Evolutionary conservation across 2,329 filamentous ascomycete species (phyloP), one percentile per base, ranked within the genome.

Genomic region (Colletotrichum gigasporum): DNA sequence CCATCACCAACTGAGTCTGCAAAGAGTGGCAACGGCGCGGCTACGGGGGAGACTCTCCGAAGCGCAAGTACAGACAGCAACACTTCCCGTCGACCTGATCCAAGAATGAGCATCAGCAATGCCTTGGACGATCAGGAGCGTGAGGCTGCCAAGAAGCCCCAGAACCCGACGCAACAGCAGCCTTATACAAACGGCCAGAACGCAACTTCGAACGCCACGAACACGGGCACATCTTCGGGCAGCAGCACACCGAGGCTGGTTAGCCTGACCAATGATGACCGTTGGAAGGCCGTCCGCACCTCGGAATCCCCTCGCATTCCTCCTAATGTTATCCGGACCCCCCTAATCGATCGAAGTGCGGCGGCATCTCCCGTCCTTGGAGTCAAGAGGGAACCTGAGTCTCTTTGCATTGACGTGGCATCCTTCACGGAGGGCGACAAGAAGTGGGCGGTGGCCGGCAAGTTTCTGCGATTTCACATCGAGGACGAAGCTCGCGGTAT

Each of bases 51-150:
- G 14, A 2, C 24, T 7, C 32, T 30, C 6, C 37, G 56, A 14
- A 57, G 30, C 12, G 55, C 18, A 5, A 54, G 61, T 20, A 48
- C 12, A n/a, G 61, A 64, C 10, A 54, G 61, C 22, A 54, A 56
- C 22, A 22, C 26, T 4, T n/a, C 47, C 10, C 61, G 47, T 24
- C 60, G 47, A 22, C 39, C 60, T 2, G 61, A 64, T 37, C 61
- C 61, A 3, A 55, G 61, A 4, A 64, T 64, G 61, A 64, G 61
- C 41, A 64, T 64, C 10, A 62, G 35, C 39, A 61, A 44, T 16
- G 56, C 61, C 12, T 48, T 61, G 20, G 61, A 41, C 14, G 56
- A 57, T 16, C 24, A 47, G 4, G 34, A 50, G 5, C 20, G 34
- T 12, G 44, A 50, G 18, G 9, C 34, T 5, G 16, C 34, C 30